phyloP scores from a whole-genome alignment of 768 basidiomycete species.

The Collybia sordida region DNA sequence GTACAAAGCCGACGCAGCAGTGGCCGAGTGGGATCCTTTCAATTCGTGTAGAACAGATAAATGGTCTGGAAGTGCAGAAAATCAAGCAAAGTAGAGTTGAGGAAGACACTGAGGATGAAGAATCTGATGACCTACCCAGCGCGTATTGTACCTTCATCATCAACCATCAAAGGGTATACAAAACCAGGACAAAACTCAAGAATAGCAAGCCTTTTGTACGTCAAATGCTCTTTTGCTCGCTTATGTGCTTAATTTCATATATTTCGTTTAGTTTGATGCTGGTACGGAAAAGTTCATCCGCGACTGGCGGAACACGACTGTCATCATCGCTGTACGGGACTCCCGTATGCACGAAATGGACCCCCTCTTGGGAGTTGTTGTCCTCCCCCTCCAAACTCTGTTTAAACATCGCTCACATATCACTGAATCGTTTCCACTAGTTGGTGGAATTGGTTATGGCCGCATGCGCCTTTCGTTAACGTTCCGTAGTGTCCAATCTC shows the following conservation, averaged over 20 bases:
- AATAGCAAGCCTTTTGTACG: slow-evolving; percentile 43
- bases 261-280: slow-evolving; percentile 46
- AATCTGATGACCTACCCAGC: slow-evolving; percentile 61
- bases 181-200: slow-evolving; percentile 47
- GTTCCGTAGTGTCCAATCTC: slow-evolving; percentile 65
- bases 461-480: slow-evolving; percentile 61
- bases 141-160: slow-evolving; percentile 54
- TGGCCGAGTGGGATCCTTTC: slow-evolving; percentile 70
- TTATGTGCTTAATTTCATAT: background rate
- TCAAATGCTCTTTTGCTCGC: slow-evolving; percentile 2
- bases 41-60: slow-evolving; percentile 65
- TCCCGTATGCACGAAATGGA: slow-evolving; percentile 56
- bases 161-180: slow-evolving; percentile 43
- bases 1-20: slow-evolving; percentile 52
- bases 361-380: slow-evolving; percentile 70
- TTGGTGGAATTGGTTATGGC: slow-evolving; percentile 70
- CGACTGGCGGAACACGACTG: slow-evolving; percentile 57
- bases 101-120: slow-evolving; percentile 53
- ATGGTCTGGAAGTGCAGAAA: slow-evolving; percentile 60
- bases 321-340: slow-evolving; percentile 68
- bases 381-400: slow-evolving; percentile 46
- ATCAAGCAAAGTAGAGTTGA: slow-evolving; percentile 51
- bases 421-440: slow-evolving; percentile 59
- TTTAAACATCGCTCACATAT: slow-evolving; percentile 53
- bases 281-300: slow-evolving; percentile 70